These are phyloP conservation scores for Alternaria infectoria DNA, from an alignment of 2,329 filamentous ascomycete species.

Conservation along the genomic window DNA sequence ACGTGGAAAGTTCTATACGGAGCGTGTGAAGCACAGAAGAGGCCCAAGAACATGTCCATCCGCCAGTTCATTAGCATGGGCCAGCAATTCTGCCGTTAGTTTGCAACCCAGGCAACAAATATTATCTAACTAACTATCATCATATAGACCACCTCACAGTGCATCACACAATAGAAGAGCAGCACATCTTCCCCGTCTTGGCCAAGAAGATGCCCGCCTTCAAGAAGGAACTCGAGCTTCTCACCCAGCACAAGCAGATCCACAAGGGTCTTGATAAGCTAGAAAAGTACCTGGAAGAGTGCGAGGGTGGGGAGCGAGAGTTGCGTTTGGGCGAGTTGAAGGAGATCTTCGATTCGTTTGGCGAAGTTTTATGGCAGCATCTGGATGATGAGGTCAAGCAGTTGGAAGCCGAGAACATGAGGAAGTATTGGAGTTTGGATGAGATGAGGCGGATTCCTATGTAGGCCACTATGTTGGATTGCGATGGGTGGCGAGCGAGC, in stretches of 20 bases:
- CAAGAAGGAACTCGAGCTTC: slow-evolving; percentile 66
- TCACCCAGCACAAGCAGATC: slow-evolving; percentile 79
- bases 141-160: slow-evolving; percentile 62
- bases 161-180: slow-evolving; percentile 86
- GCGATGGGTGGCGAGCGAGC: too few relatives aligned
- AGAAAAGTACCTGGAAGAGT: slow-evolving; percentile 68
- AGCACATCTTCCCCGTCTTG: slow-evolving; percentile 78
- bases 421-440: slow-evolving; percentile 76
- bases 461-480: slow-evolving; percentile 43
- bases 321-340: slow-evolving; percentile 66
- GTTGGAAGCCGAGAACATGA: slow-evolving; percentile 85
- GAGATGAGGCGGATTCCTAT: slow-evolving; percentile 77
- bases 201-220: slow-evolving; percentile 83
- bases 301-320: slow-evolving; percentile 67
- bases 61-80: slow-evolving; percentile 72
- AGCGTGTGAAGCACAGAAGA: slow-evolving; percentile 65
- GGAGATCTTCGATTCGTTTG: slow-evolving; percentile 77
- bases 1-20: slow-evolving; percentile 75
- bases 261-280: slow-evolving; percentile 75
- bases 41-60: slow-evolving; percentile 69
- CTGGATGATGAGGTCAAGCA: slow-evolving; percentile 82
- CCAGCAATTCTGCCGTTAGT: slow-evolving; percentile 66
- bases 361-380: slow-evolving; percentile 79
- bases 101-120: not conserved
- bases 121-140: not conserved